Evolutionary conservation across 2,329 filamentous ascomycete species (phyloP), one percentile per base, ranked within the genome.

Genomic region (Arthrinium phaeospermum): DNA sequence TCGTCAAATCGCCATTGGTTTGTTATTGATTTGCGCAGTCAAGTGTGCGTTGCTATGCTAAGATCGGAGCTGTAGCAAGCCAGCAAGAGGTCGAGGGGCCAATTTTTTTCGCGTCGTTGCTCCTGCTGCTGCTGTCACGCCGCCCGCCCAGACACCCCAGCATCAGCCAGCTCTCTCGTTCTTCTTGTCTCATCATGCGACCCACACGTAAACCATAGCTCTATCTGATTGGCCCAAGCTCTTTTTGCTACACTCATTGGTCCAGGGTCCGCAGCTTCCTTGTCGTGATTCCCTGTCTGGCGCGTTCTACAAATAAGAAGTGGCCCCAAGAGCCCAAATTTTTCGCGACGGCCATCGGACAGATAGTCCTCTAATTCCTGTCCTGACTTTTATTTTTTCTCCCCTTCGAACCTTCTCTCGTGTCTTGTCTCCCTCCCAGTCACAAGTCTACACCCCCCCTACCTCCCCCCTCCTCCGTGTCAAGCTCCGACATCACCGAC

Each of bases 271-370:
- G 72, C 72, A 22, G 72, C 68, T 53, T 57, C 70, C 70, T 72
- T 72, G 70, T 72, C 67, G 51, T 68, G 61, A 68, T 71, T 53
- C 57, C 57, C 57, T 64, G 57, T 57, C 69, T 46, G 46, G 77
- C 77, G 79, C 80, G 78, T 82, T 79, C 79, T 83, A 84, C 82
- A 84, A 84, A 84, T 83, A 83, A 81, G 79, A 82, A 80, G 80
- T 78, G 77, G 80, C 81, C 82, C 82, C 82, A 78, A 64, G 57
- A 64, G 30, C 79, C 76, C 80, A 79, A 78, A 70, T 45, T 80
- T 82, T 79, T 81, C 79, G 81, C 79, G 80, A 78, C 75, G 77
- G 77, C 76, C 78, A 75, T 77, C 78, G 77, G 76, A 76, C 78
- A 70, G 67, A 68, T 34, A 69, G 72, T 76, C 75, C 79, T 78